Base-by-base conservation (phyloP, 768 basidiomycete genomes). In the Rhizopogon rudus region DNA sequence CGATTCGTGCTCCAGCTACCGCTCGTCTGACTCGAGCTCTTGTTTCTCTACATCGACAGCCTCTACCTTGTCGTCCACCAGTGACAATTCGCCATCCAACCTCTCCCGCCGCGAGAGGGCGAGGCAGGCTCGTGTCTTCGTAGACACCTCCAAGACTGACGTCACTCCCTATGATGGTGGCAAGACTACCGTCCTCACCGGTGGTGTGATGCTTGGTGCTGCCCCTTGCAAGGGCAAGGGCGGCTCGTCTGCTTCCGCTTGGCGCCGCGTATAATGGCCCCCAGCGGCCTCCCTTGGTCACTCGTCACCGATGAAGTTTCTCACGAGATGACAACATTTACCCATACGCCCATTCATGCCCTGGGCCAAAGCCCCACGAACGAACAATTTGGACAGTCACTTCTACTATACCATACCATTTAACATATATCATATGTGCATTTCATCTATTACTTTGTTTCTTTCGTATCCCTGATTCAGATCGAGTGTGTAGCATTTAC, bases 161-260 rank as follows among this genome's bases (percentile, higher is more conserved):
- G 87, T 91, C 59, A 91, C 89, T 45, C 87, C 87, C 63, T 92
- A 92, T 63, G 89, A 92, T 61, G 89, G 88, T 54, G 90, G 90
- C 60, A 91, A 90, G 79, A 92, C 90, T 52, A 91, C 89, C 29
- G 89, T 91, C 49, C 81, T 92, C 62, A 91, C 89, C 3, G 90
- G 90, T 54, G 90, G 89, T 60, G 89, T 91, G 61, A 92, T 92
- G 90, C 86, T 92, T 57, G 89, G 88, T 49, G 73, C 77, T 40
- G 76, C 73, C 60, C 65, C 70, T 54, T 56, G 67, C 51, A 66
- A 72, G 60, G 56, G 63, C 63, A 65, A 65, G 66, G 64, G 71
- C 55, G 20, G 46, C 13, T 14, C 33, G 9, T 52, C 66, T 56
- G 60, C 67, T 60, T 52, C 64, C 16, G 17, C 57, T 14, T 87